Base-by-base conservation (phyloP, 768 basidiomycete species). In the Ephemerocybe angulata region DNA sequence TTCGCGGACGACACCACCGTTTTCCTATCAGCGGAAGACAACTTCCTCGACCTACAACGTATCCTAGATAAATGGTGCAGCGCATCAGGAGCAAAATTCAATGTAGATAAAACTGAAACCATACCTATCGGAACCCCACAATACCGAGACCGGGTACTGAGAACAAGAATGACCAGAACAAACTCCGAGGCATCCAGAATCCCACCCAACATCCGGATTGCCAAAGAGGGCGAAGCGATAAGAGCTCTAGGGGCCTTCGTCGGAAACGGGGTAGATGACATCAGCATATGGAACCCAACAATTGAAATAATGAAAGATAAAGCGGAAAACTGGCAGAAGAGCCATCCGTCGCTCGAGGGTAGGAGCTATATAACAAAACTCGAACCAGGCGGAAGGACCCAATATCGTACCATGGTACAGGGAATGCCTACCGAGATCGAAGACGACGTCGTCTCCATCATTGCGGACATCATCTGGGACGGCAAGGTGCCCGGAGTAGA, bases 1-100 rank as follows among this genome's bases (percentile, higher is more conserved):
- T 79, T 76, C 54, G 73, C 75, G 0, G 72, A 78, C 56, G 75
- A 77, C 54, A 77, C 75, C 7, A 69, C 68, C 0, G 65, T 67
- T 0, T 74, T 62, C 56, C 67, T 78, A 0, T 61, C 59, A 2
- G 61, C 66, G 30, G 5, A 54, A 0, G 74, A 78, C 46, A 48
- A 59, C 4, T 68, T 67, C 6, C 37, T 42, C 0, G 54, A 53
- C 0, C 64, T 79, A 0, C 31, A 60, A 4, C 0, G 24, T 0
- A 62, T 77, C 0, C 72, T 78, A 0, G 24, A 64, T 0, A 33
- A 35, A 0, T 81, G 78, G 78, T 80, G 74, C 53, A 15, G 15
- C 0, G 74, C 70, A 5, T 73, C 73, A 8, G 60, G 67, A 0
- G 77, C 76, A 0, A 72, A 70, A 35, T 80, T 79, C 58, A 80